Evolutionary conservation across 441 rosid genomes (phyloP), one percentile per base, ranked within the genome.

Genomic region (Arabidopsis lyrata): DNA sequence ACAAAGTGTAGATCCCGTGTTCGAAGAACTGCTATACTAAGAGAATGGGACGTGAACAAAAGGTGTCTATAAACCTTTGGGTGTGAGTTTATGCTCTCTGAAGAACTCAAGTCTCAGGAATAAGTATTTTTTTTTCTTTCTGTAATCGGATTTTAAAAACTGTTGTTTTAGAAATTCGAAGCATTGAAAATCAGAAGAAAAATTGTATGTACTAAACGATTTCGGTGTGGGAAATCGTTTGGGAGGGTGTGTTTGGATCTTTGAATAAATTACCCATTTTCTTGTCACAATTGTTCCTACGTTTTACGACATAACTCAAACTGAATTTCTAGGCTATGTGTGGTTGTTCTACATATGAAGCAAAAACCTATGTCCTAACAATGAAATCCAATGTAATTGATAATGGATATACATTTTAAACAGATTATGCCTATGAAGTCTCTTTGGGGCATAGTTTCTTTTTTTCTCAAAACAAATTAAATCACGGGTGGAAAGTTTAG

Each of bases 1-100:
- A 49, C 85, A 83, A 78, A 88, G 91, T 6, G 92, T 91, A 13
- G 91, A 93, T 79, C 97, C 98, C 22, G 97, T 93, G 27, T 96
- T 93, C 54, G 89, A 88, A 78, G 98, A 95, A 81, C 86, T 95
- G 3, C 84, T 90, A 13, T 95, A 91, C 83, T 95, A 72, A 81
- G 41, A 81, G 41, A 36, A 41, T 8, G 64, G 10, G 1, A 5
- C 10, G 27, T 32, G 50, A 42, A 63, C 71, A 65, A 55, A 66
- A 42, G 54, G n/a, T 18, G 32, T 34, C 44, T 12, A 29, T 12
- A 39, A 10, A 20, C 8, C 47, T 27, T 45, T 29, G 31, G 24
- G 66, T 49, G 60, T 18, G 72, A 38, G 72, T 66, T 27, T 45
- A 22, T 58, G 72, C 14, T 16, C 15, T 58, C 54, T 74, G 54